A percentile compares a stretch with the other conserved stretches of the same genome.
These are phyloP conservation scores for Myxozyma udenii DNA, from an alignment of 805 yeast species.

Conservation along the genomic window DNA sequence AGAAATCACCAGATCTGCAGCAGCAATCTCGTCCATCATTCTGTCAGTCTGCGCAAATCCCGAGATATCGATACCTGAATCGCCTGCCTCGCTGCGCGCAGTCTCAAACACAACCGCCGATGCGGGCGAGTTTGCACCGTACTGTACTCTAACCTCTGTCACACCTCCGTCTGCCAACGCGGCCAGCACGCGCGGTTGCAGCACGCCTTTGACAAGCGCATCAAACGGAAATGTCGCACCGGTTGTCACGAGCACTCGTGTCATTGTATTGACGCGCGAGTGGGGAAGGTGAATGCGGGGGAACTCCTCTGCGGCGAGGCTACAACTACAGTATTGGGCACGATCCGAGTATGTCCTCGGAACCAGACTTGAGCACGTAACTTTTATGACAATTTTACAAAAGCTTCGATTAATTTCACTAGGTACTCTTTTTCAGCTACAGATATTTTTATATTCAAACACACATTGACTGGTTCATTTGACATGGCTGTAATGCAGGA, in stretches of 20 bases:
- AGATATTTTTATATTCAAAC: too few relatives aligned
- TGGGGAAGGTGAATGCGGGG: background rate
- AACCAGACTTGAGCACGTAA: too few relatives aligned
- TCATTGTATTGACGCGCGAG: background rate
- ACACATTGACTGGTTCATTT: too few relatives aligned
- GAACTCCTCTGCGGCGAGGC: too few relatives aligned
- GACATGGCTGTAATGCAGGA: too few relatives aligned
- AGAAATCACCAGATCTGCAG: constrained; percentile 64
- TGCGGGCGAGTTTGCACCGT: constrained; percentile 46
- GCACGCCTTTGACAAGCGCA: constrained; percentile 49
- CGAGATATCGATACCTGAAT: constrained; percentile 32
- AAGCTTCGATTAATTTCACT: too few relatives aligned
- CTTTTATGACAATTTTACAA: too few relatives aligned
- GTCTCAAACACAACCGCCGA: constrained; percentile 32
- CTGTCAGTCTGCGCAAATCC: constrained; percentile 51
- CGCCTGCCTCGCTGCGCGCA: constrained; percentile 21
- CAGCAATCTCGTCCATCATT: constrained; percentile 43
- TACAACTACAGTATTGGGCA: too few relatives aligned
- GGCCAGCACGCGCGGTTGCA: constrained; percentile 40
- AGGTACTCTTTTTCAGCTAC: too few relatives aligned
- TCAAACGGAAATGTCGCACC: constrained; percentile 90
- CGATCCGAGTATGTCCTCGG: too few relatives aligned
- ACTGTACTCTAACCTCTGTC: constrained; percentile 52
- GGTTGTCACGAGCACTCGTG: constrained; percentile 57
- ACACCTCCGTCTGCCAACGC: constrained; percentile 43